Evolutionary conservation across 331 rosid species (phyloP), one percentile per base, ranked within the genome.

Genomic region (Spiraea crenata): DNA sequence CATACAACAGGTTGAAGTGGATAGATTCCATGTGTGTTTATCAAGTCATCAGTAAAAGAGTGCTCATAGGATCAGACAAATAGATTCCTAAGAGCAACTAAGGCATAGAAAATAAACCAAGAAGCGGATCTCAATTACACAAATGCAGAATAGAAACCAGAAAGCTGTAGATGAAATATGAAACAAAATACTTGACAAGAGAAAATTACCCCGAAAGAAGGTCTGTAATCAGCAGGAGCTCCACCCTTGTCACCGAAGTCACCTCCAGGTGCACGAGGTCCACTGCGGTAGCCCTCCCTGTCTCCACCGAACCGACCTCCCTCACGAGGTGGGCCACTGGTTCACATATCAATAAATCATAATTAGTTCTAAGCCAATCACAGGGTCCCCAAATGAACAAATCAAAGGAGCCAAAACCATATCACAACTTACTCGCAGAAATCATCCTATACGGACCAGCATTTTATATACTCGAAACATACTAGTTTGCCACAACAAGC

Each of bases 181-280:
- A 4, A 20, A 55, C 60, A 3, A 20, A 55, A 4, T 55, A 9
- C 3, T 25, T 35, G 19, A 31, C 42, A 12, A 1, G 15, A 10
- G 8, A 55, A 58, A 12, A 5, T 74, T 85, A 92, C 98, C 90
- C 98, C 93, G 0, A 92, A 92, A 3, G 93, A 83, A 78, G 98
- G 98, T 17, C 87, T 83, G 84, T 88, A 92, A 56, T 90, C 98
- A 76, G 98, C 96, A 31, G 98, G 98, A 50, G 96, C 98, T 51
- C 98, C 98, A 56, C 91, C 90, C 76, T 90, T 92, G 45, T 92
- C 98, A 19, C 90, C 95, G 70, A 82, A 88, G 13, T 88, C 98
- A 54, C 95, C 95, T 19, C 73, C 89, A 37, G 96, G 86, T 10
- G 83, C 98, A 1, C 96, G 86, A 40, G 96, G 89, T 58, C 98